These are phyloP conservation scores for Selenicereus undatus DNA, from an alignment of 148 eudicot species.

Conservation along the genomic window DNA sequence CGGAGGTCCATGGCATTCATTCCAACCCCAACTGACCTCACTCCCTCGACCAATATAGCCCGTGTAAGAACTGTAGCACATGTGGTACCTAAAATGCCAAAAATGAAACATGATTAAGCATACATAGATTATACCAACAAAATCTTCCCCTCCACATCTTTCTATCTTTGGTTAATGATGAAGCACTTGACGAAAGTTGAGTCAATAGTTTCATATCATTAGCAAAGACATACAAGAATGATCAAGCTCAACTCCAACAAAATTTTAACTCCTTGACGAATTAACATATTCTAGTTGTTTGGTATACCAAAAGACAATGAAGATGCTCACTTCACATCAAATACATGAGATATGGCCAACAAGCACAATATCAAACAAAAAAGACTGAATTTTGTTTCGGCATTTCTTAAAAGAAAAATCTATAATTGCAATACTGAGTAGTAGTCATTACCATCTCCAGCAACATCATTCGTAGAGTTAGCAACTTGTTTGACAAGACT, in stretches of 20 bases:
- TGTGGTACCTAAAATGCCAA: slow-evolving; percentile 65
- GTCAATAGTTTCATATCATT: background rate
- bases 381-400: background rate
- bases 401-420: background rate
- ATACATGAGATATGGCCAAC: background rate
- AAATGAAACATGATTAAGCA: background rate
- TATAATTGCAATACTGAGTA: background rate
- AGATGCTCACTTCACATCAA: background rate
- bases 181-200: background rate
- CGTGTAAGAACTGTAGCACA: slow-evolving; percentile 95
- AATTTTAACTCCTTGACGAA: background rate
- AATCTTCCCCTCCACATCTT: slow-evolving; percentile 47
- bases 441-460: slow-evolving; percentile 66
- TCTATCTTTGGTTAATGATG: slow-evolving; percentile 17
- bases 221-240: background rate
- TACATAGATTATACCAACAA: slow-evolving; percentile 42
- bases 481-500: slow-evolving; percentile 98
- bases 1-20: slow-evolving; percentile 88
- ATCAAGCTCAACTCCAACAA: background rate
- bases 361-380: background rate
- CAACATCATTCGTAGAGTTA: slow-evolving; percentile 88
- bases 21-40: slow-evolving; percentile 87
- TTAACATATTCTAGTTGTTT: background rate
- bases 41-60: slow-evolving; percentile 82
- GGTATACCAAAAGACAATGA: background rate